phyloP scores from a whole-genome alignment of 2,329 filamentous ascomycete genomes.

The Plectosphaerella plurivora region DNA sequence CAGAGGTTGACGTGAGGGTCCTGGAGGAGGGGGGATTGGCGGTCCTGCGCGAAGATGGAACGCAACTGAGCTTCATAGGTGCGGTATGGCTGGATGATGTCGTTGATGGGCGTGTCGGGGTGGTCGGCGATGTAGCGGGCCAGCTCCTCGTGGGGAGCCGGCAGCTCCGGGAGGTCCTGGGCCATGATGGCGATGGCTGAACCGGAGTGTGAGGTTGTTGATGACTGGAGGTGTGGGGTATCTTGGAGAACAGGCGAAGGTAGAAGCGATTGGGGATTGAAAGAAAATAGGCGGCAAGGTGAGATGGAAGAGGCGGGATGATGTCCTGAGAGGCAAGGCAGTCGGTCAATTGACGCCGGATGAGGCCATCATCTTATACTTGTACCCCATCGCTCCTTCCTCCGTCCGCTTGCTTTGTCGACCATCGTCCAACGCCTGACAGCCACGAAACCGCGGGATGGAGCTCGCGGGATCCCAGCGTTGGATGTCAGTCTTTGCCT shows the following conservation, averaged over 20 bases:
- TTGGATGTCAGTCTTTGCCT: background rate
- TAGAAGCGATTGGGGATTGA: background rate
- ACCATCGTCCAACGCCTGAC: background rate
- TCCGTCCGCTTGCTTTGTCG: no score
- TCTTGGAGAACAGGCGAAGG: background rate
- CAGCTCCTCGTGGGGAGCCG: constrained; percentile 40
- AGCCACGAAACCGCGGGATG: background rate
- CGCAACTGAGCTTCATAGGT: constrained; percentile 63
- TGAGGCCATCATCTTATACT: no score
- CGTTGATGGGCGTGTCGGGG: constrained; percentile 44
- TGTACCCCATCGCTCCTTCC: no score
- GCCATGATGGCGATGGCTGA: constrained; percentile 24
- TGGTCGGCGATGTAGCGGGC: constrained; percentile 51
- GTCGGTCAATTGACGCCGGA: no score
- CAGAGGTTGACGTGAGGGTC: constrained; percentile 59
- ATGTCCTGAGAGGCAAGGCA: no score
- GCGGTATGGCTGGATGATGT: constrained; percentile 63
- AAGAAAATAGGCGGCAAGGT: background rate
- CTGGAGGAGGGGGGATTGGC: constrained; percentile 50
- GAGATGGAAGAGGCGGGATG: background rate
- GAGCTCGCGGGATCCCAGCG: background rate
- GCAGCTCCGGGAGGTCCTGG: constrained; percentile 37
- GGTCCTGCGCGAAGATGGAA: constrained; percentile 65
- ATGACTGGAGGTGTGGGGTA: background rate
- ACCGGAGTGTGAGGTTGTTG: background rate